Evolutionary conservation across 2,329 filamentous ascomycete species (phyloP).

Genomic region (Aspergillus quadrilineatus): DNA sequence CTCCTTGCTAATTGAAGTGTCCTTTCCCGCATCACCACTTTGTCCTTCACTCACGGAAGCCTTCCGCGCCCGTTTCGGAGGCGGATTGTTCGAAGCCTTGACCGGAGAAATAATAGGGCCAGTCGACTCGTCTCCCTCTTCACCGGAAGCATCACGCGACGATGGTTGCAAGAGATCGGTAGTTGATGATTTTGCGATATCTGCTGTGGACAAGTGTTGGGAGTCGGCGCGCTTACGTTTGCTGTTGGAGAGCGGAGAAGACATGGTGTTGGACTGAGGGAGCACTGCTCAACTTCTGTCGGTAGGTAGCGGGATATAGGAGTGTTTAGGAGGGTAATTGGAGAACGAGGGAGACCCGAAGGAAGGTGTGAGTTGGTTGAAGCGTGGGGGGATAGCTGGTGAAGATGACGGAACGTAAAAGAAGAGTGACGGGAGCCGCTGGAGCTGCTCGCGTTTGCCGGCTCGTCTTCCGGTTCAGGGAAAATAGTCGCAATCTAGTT

Average conservation of each 20-base stretch:
- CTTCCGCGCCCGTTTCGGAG: slow-evolving; percentile 74
- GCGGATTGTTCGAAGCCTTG: slow-evolving; percentile 57
- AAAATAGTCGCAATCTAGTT: not conserved
- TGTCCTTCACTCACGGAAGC: slow-evolving; percentile 31
- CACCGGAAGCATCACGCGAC: slow-evolving; percentile 77
- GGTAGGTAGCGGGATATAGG: not conserved
- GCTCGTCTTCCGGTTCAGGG: slow-evolving; percentile 3
- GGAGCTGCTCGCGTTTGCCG: slow-evolving; percentile 6
- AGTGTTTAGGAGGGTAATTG: not conserved
- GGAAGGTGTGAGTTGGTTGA: not conserved
- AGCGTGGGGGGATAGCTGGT: slow-evolving; percentile 6
- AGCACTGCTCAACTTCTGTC: slow-evolving; percentile 27
- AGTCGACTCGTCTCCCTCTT: slow-evolving; percentile 74
- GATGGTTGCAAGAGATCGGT: slow-evolving; percentile 68
- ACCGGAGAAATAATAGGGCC: slow-evolving; percentile 40
- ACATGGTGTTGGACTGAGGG: slow-evolving; percentile 50
- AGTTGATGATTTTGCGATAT: slow-evolving; percentile 50
- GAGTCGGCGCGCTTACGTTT: slow-evolving; percentile 75
- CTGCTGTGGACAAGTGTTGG: slow-evolving; percentile 42
- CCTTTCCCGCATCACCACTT: slow-evolving; percentile 28
- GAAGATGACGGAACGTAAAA: slow-evolving; percentile 17
- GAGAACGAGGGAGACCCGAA: slow-evolving; percentile 6
- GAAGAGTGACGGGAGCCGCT: slow-evolving; percentile 15
- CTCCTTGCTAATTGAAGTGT: slow-evolving; percentile 43
- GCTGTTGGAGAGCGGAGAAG: slow-evolving; percentile 56